A percentile compares a stretch with the other conserved stretches of the same genome.
These are phyloP conservation scores for Capsella bursapastoris DNA, from an alignment of 345 rosid species.

Conservation along the genomic window DNA sequence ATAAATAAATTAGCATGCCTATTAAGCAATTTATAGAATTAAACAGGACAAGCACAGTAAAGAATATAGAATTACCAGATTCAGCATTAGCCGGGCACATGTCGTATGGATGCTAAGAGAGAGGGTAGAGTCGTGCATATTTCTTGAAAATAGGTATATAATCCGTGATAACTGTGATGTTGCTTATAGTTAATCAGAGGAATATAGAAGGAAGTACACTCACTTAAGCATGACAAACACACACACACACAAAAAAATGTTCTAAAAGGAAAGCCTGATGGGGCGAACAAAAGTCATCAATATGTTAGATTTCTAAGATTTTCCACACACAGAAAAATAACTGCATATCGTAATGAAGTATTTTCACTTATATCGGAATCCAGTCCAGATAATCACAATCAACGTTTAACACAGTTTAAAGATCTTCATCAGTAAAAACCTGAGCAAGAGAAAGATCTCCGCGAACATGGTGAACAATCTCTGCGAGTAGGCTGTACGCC, in stretches of 20 bases:
- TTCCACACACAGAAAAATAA: constrained; percentile 19
- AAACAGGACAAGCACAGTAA: constrained; percentile 25
- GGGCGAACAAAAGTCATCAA: constrained; percentile 8
- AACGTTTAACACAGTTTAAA: constrained; percentile 21
- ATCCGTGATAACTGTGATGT: constrained; percentile 86
- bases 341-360: background rate
- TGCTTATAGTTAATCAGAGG: constrained; percentile 25
- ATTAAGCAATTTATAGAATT: constrained; percentile 19
- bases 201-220: constrained; percentile 32
- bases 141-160: constrained; percentile 92
- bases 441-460: constrained; percentile 84
- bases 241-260: background rate
- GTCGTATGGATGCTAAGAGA: constrained; percentile 96
- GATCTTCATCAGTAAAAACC: constrained; percentile 48
- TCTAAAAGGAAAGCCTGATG: constrained; percentile 4
- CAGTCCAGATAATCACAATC: constrained; percentile 1
- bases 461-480: constrained; percentile 98
- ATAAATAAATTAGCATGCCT: constrained; percentile 24
- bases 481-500: constrained; percentile 97
- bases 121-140: constrained; percentile 98
- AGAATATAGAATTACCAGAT: constrained; percentile 66
- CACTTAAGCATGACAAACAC: background rate
- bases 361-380: constrained; percentile 9
- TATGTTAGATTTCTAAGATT: constrained; percentile 17
- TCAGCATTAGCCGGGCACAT: constrained; percentile 97